Base-by-base conservation (phyloP, 345 rosid genomes). In the Eucalyptus tenuipes region DNA sequence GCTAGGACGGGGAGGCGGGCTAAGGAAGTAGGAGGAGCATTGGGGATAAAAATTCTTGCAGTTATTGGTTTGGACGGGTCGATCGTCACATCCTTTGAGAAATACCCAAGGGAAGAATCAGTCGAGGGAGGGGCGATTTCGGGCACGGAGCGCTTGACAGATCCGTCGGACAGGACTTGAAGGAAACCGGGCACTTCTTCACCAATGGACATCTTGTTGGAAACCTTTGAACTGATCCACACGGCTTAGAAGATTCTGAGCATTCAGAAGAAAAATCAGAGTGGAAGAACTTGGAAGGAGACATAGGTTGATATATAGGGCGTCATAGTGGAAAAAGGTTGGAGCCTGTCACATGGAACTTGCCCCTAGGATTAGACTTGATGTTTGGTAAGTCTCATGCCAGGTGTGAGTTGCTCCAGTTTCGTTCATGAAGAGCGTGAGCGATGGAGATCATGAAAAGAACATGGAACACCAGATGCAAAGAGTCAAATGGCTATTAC, bases 81-180 rank as follows among this genome's bases (percentile, higher is more conserved):
- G 37, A 94, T 89, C 14, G 53, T 87, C 27, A 94, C 88, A 52
- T 93, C 95, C 93, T 93, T 95, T 86, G 90, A 93, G 61, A 87
- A 88, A 93, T 84, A 94, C 20, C 92, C 93, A 42, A 47, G 85
- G 29, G 86, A 66, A 29, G 91, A 84, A 53, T 92, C 91, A 45
- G 49, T 49, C n/a, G 93, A 91, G 88, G 92, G 66, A 22, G 92
- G 89, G 61, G 89, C 91, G 49, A 68, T 80, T 86, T 91, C 93
- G 3, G 93, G 95, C 13, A 88, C 53, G 49, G 94, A 90, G 49
- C 96, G 94, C 87, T 89, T 91, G 29, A 93, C 94, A 5, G 92
- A 90, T 27, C 96, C 95, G 61, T 94, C 95, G 40, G 96, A 93
- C 29, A 93, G 93, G 86, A 94, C 95, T 87, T 93, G 96, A 47